These are phyloP conservation scores for Beauveria medogensis DNA, from an alignment of 2,329 filamentous ascomycete species.

Conservation along the genomic window DNA sequence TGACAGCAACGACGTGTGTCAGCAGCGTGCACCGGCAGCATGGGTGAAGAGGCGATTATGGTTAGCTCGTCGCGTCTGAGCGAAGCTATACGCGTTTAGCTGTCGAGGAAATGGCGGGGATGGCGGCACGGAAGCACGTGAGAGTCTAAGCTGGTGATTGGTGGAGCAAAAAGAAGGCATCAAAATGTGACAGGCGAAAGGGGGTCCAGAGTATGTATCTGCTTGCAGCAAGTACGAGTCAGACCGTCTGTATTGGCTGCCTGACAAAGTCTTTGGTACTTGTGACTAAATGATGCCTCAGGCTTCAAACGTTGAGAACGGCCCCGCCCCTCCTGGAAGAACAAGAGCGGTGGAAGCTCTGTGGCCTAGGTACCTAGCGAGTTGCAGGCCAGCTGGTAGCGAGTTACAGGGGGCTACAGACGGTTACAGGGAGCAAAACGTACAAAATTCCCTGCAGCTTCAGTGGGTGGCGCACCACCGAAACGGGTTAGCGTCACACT, in stretches of 20 bases:
- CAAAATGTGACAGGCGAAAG: neutral
- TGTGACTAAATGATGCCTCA: neutral
- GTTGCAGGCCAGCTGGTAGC: no score
- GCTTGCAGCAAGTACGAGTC: neutral
- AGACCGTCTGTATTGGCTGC: neutral
- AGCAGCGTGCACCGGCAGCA: neutral
- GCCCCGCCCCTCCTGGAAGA: neutral
- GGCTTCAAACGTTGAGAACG: neutral
- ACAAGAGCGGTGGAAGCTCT: neutral
- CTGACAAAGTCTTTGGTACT: neutral
- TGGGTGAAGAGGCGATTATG: neutral
- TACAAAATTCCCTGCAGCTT: neutral
- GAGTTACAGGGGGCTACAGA: neutral
- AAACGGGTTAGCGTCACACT: constrained; percentile 1
- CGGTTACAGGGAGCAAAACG: neutral
- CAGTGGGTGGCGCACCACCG: neutral
- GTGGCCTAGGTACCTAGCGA: no score
- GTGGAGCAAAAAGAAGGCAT: neutral
- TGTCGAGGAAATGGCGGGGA: neutral
- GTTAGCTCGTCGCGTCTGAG: neutral
- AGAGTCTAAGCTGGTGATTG: neutral
- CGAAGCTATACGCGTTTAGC: neutral
- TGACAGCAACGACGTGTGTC: neutral
- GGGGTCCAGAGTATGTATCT: neutral
- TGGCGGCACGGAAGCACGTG: constrained; percentile 8